Evolutionary conservation across 805 yeast genomes (phyloP).

Genomic region (Cephaloascus albidus): DNA sequence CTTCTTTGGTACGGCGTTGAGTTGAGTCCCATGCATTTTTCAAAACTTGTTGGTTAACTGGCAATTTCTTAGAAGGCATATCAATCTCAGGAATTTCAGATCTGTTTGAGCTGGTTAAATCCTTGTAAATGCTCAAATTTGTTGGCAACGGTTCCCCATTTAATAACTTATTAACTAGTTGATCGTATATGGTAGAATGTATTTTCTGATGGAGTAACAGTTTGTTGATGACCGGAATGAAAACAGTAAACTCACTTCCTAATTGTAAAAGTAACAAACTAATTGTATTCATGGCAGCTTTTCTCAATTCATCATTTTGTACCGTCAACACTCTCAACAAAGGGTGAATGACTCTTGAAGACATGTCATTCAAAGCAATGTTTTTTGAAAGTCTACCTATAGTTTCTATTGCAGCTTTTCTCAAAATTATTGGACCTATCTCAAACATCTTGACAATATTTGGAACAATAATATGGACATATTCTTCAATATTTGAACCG

Average conservation of each 20-base stretch:
- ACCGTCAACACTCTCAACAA: slow-evolving; percentile 53
- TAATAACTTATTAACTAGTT: slow-evolving; percentile 64
- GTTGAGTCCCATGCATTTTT: slow-evolving; percentile 89
- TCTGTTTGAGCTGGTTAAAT: slow-evolving; percentile 25
- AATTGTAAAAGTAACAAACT: slow-evolving; percentile 72
- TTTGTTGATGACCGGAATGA: slow-evolving; percentile 73
- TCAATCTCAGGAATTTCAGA: slow-evolving; percentile 54
- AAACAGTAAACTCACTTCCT: slow-evolving; percentile 77
- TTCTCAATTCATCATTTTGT: slow-evolving; percentile 49
- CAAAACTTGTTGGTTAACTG: slow-evolving; percentile 54
- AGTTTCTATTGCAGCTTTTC: slow-evolving; percentile 71
- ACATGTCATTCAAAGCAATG: slow-evolving; percentile 74
- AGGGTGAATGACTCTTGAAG: slow-evolving; percentile 85
- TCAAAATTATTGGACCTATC: slow-evolving; percentile 47
- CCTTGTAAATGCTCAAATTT: slow-evolving; percentile 60
- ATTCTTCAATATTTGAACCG: slow-evolving; percentile 84
- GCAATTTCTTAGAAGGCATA: slow-evolving; percentile 63
- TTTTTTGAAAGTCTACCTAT: slow-evolving; percentile 72
- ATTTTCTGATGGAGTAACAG: slow-evolving; percentile 53
- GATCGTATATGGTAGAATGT: slow-evolving; percentile 70
- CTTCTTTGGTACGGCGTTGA: slow-evolving; percentile 83
- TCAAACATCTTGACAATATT: slow-evolving; percentile 77
- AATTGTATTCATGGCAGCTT: slow-evolving; percentile 67
- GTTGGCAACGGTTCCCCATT: slow-evolving; percentile 85
- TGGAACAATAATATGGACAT: slow-evolving; percentile 80